Evolutionary conservation across 257 asterid species (phyloP).

Genomic region (Apocynum venetum): DNA sequence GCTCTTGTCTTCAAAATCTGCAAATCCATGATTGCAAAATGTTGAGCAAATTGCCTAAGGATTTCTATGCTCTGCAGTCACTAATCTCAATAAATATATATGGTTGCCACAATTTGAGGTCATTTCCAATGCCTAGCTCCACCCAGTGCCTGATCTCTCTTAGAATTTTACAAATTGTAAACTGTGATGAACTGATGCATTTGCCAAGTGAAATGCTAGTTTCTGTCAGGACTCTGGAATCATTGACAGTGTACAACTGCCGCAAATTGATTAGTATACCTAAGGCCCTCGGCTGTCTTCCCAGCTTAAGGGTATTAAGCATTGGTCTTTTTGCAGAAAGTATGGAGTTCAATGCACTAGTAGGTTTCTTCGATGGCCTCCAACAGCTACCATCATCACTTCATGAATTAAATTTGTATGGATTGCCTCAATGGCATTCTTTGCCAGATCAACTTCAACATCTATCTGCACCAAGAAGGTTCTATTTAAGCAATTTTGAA

Average conservation of each 20-base stretch:
- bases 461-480: neutral
- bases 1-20: too few species aligned
- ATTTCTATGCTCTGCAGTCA: too few species aligned
- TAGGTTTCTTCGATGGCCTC: too few species aligned
- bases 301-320: neutral
- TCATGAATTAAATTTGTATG: rapidly evolving
- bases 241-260: neutral
- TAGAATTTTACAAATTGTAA: too few species aligned
- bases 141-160: too few species aligned
- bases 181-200: too few species aligned
- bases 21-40: too few species aligned
- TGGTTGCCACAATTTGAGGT: too few species aligned
- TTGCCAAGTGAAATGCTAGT: too few species aligned
- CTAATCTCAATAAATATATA: too few species aligned
- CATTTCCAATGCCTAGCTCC: too few species aligned
- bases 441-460: constrained; percentile 18
- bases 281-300: neutral
- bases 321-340: constrained; percentile 18
- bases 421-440: constrained; percentile 9
- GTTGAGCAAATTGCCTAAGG: too few species aligned
- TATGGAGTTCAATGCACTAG: neutral
- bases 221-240: neutral
- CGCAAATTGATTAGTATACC: constrained; percentile 13
- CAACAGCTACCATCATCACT: constrained; percentile 7
- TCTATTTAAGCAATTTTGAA: neutral